Evolutionary conservation across 371 early-diverging fungal species (phyloP).

Genomic region (Batkoa obscura): DNA sequence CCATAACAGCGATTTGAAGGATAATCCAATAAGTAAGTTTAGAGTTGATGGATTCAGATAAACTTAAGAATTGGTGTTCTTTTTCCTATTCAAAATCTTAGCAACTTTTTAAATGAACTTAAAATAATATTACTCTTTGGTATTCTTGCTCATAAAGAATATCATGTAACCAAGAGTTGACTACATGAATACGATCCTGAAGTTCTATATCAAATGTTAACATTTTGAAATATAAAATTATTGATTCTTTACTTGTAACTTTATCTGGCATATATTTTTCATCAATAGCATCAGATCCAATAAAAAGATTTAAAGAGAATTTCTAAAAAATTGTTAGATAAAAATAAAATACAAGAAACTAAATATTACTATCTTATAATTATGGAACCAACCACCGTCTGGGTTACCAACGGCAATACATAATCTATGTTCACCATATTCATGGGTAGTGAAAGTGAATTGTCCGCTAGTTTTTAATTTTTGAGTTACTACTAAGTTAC

Average conservation of each 20-base stretch:
- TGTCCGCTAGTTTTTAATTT: constrained; percentile 46
- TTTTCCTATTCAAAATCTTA: constrained; percentile 35
- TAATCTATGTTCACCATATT: constrained; percentile 74
- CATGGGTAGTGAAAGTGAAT: constrained; percentile 74
- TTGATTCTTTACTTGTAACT: constrained; percentile 1
- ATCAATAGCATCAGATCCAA: constrained; percentile 8
- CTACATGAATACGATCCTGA: constrained; percentile 36
- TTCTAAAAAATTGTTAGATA: constrained; percentile 4
- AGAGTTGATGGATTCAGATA: constrained; percentile 61
- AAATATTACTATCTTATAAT: constrained; percentile 21
- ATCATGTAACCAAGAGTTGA: constrained; percentile 60
- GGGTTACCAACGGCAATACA: constrained; percentile 42
- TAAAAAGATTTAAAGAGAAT: constrained; percentile 3
- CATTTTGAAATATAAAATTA: no score
- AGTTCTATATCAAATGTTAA: neutral
- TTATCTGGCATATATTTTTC: neutral
- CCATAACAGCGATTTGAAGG: constrained; percentile 59
- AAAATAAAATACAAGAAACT: neutral
- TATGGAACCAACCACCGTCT: constrained; percentile 36
- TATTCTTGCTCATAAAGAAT: constrained; percentile 76
- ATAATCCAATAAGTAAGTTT: constrained; percentile 80
- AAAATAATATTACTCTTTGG: constrained; percentile 47
- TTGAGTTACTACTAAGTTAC: constrained; percentile 29
- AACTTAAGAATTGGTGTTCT: constrained; percentile 75
- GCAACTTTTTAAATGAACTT: neutral